phyloP scores from a whole-genome alignment of 768 basidiomycete genomes.

The Tricholoma bakamatsutake region DNA sequence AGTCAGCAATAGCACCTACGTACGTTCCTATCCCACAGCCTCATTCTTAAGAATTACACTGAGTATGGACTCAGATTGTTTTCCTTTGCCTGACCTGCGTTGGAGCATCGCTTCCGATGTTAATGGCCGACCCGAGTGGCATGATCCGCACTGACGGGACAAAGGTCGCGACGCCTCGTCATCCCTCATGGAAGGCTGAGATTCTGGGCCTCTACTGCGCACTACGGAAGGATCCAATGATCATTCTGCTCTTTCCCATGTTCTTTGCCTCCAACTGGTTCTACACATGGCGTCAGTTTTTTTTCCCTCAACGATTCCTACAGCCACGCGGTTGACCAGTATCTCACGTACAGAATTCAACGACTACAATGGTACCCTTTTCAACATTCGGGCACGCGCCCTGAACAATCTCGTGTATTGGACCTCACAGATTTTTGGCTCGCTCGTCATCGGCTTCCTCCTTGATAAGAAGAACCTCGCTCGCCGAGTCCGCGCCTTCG shows the following conservation, averaged over 20 bases:
- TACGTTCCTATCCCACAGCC: slow-evolving; percentile 26
- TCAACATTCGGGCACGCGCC: slow-evolving; percentile 73
- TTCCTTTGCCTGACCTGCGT: slow-evolving; percentile 70
- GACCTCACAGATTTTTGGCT: slow-evolving; percentile 73
- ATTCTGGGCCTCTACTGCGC: slow-evolving; percentile 63
- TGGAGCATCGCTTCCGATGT: slow-evolving; percentile 57
- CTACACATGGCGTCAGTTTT: slow-evolving; percentile 59
- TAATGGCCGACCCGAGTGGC: slow-evolving; percentile 67
- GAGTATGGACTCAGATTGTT: slow-evolving; percentile 43
- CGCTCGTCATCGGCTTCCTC: slow-evolving; percentile 60
- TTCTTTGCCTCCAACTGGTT: no score
- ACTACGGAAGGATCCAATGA: slow-evolving; percentile 62
- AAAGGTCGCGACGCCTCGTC: slow-evolving; percentile 51
- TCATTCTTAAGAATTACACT: neutral
- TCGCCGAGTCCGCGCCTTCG: slow-evolving; percentile 66
- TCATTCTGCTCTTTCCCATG: slow-evolving; percentile 52
- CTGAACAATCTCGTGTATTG: slow-evolving; percentile 79
- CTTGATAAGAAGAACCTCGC: slow-evolving; percentile 52
- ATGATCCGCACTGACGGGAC: slow-evolving; percentile 75
- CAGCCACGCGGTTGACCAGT: slow-evolving; percentile 2
- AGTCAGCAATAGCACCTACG: slow-evolving; percentile 75
- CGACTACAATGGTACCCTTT: slow-evolving; percentile 72
- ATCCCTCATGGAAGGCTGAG: slow-evolving; percentile 77
- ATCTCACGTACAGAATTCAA: slow-evolving; percentile 43
- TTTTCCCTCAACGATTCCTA: neutral